Percentiles rank a stretch among this genome's conserved stretches.
Conservation (phyloP, 1,139 yeast species). For the Candida anutae region DNA sequence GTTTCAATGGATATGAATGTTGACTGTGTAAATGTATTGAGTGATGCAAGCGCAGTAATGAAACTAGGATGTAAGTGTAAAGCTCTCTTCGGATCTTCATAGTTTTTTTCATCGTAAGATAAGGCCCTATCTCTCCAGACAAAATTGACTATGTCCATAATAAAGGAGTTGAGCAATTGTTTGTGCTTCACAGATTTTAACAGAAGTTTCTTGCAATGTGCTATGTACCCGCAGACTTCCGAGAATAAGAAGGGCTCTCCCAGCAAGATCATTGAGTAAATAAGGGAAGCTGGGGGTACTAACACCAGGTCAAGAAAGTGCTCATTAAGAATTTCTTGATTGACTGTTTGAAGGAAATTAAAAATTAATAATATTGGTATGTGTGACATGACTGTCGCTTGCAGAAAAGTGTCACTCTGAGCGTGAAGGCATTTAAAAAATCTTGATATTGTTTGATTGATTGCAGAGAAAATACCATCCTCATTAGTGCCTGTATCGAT, state of each 20-base stretch:
- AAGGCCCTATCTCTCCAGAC: slow-evolving; percentile 55
- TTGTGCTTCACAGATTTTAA: slow-evolving; percentile 23
- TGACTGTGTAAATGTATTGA: slow-evolving; percentile 18
- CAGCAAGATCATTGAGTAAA: slow-evolving; percentile 28
- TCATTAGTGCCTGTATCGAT: too few relatives aligned
- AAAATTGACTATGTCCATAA: slow-evolving; percentile 54
- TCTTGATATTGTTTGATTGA: too few relatives aligned
- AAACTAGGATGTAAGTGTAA: slow-evolving; percentile 35
- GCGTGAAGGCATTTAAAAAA: too few relatives aligned
- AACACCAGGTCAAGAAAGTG: slow-evolving; percentile 10
- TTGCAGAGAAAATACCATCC: too few relatives aligned
- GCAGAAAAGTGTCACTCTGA: too few relatives aligned
- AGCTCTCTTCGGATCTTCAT: slow-evolving; percentile 20
- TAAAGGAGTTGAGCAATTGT: slow-evolving; percentile 42
- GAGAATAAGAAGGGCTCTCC: slow-evolving; percentile 39
- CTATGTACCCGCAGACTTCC: slow-evolving; percentile 41
- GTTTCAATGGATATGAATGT: slow-evolving; percentile 16
- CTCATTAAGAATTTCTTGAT: slow-evolving; percentile 5
- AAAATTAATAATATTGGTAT: not conserved
- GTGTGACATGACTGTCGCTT: not conserved
- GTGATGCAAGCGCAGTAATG: slow-evolving; percentile 27
- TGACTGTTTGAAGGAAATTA: not conserved
- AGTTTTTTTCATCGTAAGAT: slow-evolving; percentile 7
- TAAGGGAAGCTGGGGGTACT: slow-evolving; percentile 31
- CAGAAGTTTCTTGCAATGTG: slow-evolving; percentile 28